These are phyloP conservation scores for Phytophthora sansomeana DNA, from an alignment of 352 stramenopile species.

Conservation along the genomic window DNA sequence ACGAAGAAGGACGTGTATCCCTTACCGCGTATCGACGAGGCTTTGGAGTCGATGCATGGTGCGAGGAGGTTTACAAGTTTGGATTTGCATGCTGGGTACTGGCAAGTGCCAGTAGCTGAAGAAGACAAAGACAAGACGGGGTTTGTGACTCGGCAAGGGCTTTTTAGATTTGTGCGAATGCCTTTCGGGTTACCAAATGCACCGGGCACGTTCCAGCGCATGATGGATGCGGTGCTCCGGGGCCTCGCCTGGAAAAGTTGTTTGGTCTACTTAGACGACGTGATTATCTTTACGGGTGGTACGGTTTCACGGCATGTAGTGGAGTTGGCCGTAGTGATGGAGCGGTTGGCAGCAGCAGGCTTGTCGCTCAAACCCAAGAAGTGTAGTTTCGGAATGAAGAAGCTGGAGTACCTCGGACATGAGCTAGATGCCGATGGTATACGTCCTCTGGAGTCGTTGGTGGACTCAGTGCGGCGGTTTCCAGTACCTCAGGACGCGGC, in stretches of 20 bases:
- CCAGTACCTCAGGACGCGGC: constrained; percentile 12
- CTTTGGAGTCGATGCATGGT: constrained; percentile 22
- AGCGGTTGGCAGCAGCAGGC: constrained; percentile 9
- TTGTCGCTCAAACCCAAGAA: constrained; percentile 22
- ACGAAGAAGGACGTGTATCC: constrained; percentile 35
- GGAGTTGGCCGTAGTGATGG: constrained; percentile 29
- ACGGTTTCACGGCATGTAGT: constrained; percentile 22
- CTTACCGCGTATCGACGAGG: constrained; percentile 34
- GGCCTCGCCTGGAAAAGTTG: constrained; percentile 34
- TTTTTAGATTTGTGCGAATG: constrained; percentile 34
- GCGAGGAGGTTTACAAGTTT: constrained; percentile 19
- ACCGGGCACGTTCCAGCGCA: constrained; percentile 32
- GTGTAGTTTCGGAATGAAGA: constrained; percentile 19
- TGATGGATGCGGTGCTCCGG: constrained; percentile 40
- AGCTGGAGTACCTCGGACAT: constrained; percentile 37
- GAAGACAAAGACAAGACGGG: constrained; percentile 30
- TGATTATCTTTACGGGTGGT: constrained; percentile 32
- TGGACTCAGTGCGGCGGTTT: constrained; percentile 13
- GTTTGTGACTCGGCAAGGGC: constrained; percentile 23
- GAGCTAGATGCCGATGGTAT: constrained; percentile 22
- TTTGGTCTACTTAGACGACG: constrained; percentile 42
- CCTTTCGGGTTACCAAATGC: constrained; percentile 37
- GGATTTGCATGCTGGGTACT: constrained; percentile 27
- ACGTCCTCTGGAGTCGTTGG: constrained; percentile 3
- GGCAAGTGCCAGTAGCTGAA: constrained; percentile 15